These are phyloP conservation scores for Hyparrhenia diplandra DNA, from an alignment of 176 grass and related monocot genomes.

Conservation along the genomic window DNA sequence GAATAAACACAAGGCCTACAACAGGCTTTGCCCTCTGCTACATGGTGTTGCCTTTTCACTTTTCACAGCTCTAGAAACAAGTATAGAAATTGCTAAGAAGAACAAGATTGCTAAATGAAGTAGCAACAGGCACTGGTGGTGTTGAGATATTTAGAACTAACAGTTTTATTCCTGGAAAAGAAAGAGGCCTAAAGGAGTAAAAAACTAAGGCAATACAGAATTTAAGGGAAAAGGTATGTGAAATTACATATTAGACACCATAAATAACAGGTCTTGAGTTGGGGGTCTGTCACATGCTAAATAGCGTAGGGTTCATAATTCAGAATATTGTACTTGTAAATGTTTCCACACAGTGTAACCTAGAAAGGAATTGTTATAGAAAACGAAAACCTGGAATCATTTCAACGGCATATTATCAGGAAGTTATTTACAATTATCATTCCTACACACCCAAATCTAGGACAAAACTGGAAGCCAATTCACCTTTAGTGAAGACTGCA, in stretches of 20 bases:
- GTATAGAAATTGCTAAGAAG: neutral
- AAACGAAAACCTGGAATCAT: neutral
- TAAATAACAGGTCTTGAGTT: neutral
- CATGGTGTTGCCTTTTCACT: neutral
- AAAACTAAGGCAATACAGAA: neutral
- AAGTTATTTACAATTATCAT: neutral
- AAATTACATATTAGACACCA: neutral
- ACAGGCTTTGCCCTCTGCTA: neutral
- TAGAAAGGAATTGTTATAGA: constrained; percentile 2
- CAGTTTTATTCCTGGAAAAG: neutral
- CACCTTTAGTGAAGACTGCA: neutral
- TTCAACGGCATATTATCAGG: neutral
- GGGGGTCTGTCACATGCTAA: neutral
- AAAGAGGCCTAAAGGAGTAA: neutral
- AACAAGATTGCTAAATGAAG: neutral
- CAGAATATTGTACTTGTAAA: neutral
- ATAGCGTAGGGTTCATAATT: neutral
- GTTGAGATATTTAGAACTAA: neutral
- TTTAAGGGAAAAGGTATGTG: neutral
- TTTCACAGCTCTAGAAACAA: neutral
- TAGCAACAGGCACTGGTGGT: neutral
- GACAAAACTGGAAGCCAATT: neutral
- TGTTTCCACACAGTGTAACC: neutral
- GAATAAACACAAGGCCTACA: neutral
- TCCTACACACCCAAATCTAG: neutral